Percentiles rank a stretch among this genome's conserved stretches.
Conservation (phyloP, 768 basidiomycete species). For the Boletus vermiculosoides region DNA sequence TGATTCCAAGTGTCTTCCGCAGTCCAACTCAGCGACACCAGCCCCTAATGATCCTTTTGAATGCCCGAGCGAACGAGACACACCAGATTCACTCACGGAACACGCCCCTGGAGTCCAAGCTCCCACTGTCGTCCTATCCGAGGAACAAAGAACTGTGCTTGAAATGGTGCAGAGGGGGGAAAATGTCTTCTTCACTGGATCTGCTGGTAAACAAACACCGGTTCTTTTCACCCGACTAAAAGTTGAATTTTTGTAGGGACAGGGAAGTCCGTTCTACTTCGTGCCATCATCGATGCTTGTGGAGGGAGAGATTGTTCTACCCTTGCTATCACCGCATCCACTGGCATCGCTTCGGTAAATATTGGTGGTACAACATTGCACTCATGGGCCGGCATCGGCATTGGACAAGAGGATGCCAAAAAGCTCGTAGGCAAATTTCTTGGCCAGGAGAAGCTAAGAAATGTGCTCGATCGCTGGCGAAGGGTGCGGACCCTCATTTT, state of each 20-base stretch:
- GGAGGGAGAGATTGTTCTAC: slow-evolving; percentile 34
- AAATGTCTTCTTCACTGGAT: slow-evolving; percentile 85
- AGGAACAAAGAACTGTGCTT: slow-evolving; percentile 52
- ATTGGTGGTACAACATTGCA: slow-evolving; percentile 83
- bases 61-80: not conserved
- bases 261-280: slow-evolving; percentile 79
- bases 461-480: slow-evolving; percentile 60
- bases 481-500: slow-evolving; percentile 66
- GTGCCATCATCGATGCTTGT: slow-evolving; percentile 63
- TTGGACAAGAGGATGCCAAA: slow-evolving; percentile 59
- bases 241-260: slow-evolving; percentile 47
- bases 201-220: slow-evolving; percentile 51
- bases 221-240: not conserved
- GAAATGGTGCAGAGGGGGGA: slow-evolving; percentile 53
- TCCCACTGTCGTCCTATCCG: slow-evolving; percentile 41
- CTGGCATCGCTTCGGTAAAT: slow-evolving; percentile 77
- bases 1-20: not conserved
- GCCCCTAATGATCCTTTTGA: not conserved
- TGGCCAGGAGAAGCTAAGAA: slow-evolving; percentile 37
- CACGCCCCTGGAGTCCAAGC: not conserved
- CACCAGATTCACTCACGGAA: not conserved
- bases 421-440: slow-evolving; percentile 55
- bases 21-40: not conserved
- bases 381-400: slow-evolving; percentile 77
- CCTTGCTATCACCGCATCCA: slow-evolving; percentile 79